A percentile compares a stretch with the other conserved stretches of the same genome.
Evolutionary conservation across 2,329 filamentous ascomycete species (phyloP).

Genomic region (Salinomyces thailandicus): DNA sequence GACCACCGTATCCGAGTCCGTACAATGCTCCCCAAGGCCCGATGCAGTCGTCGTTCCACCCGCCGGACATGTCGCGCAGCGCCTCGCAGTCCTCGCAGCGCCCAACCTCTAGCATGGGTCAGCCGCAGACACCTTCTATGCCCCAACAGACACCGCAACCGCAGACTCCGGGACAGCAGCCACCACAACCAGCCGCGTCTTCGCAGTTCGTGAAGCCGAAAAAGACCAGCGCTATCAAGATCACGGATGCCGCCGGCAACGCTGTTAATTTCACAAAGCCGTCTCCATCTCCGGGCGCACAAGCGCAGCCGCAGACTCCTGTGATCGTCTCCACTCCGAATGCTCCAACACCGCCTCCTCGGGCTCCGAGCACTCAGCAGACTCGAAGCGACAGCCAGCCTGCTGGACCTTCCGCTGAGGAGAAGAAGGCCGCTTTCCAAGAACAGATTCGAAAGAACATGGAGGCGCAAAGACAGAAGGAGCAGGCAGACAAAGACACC

Average conservation of each 20-base stretch:
- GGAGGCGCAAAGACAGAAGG: constrained; percentile 31
- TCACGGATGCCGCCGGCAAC: constrained; percentile 75
- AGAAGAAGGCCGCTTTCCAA: constrained; percentile 54
- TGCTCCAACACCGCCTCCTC: constrained; percentile 63
- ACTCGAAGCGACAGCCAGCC: constrained; percentile 59
- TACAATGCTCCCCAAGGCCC: constrained; percentile 35
- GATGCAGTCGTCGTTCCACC: constrained; percentile 47
- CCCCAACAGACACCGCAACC: constrained; percentile 23
- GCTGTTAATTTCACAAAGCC: constrained; percentile 56
- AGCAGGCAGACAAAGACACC: constrained; percentile 5
- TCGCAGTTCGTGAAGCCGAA: constrained; percentile 51
- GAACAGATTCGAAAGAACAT: constrained; percentile 55
- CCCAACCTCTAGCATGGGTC: constrained; percentile 49
- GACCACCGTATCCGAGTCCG: constrained; percentile 37
- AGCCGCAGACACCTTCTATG: constrained; percentile 37
- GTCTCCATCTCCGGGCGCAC: constrained; percentile 47
- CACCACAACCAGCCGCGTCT: constrained; percentile 11
- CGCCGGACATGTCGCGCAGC: constrained; percentile 67
- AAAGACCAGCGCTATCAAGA: constrained; percentile 63
- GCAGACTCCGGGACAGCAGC: constrained; percentile 41
- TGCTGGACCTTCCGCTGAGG: constrained; percentile 53
- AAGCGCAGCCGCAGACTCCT: constrained; percentile 47
- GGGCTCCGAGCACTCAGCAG: constrained; percentile 58
- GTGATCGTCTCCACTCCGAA: constrained; percentile 63
- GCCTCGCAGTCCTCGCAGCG: constrained; percentile 65